Base-by-base conservation (phyloP, 148 eudicot genomes). In the Silene conica region DNA sequence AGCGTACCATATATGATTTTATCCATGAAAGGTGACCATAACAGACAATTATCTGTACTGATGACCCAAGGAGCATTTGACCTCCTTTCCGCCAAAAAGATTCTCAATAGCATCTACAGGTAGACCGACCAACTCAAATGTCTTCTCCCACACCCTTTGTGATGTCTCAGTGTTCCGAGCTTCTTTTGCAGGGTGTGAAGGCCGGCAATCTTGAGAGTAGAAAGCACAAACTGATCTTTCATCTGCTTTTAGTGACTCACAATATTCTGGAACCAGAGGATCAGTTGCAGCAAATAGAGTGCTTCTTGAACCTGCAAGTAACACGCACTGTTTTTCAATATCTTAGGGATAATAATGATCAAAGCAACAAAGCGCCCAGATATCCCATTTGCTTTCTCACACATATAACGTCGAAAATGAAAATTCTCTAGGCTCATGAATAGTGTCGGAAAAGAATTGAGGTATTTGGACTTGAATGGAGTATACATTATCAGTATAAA, bases 261-360 rank as follows among this genome's bases (percentile, higher is more conserved):
- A 89, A 69, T 87, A 92, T 69, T 92, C 96, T 0, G 88, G 89
- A 74, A 95, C 81, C 74, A 92, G 98, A 56, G 98, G 97, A 78
- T 95, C 98, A 14, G 93, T 95, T 16, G 97, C 97, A 54, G 96
- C 97, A 81, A 95, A 95, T 18, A 95, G 91, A 34, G 97, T 77
- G 71, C 97, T 95, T 86, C 98, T 83, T 41, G 97, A 85, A 62
- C 98, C 98, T 95, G 86, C 70, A 38, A 75, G 61, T 6, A 62
- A 63, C 56, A 52, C 34, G 7, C 0, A 38, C 8, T 38, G 43
- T 38, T 38, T 38, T 5, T 38, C 9, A 38, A 38, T 38, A 38
- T 38, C 7, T 7, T 4, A 38, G 43, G 43, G 43, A 7, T 31
- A 6, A 4, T 7, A 38, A 6, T 31, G 34, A 31, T 26, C 41